Conservation (phyloP, 2,329 filamentous ascomycete genomes). For the Calonectria naviculata region DNA sequence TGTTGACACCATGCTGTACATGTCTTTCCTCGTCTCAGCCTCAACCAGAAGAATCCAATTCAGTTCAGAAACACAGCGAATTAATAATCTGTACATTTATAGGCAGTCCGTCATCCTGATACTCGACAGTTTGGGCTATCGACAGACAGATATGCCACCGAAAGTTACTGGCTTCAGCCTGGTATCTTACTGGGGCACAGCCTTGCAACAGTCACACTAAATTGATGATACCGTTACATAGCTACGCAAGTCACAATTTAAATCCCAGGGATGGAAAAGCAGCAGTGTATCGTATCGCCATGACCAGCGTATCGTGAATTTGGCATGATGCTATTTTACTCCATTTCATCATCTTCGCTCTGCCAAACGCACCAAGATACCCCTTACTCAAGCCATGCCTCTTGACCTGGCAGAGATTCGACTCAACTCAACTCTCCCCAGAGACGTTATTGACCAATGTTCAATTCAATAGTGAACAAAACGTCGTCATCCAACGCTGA, state of each 20-base stretch:
- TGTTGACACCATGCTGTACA: neutral
- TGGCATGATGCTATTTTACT: constrained; percentile 14
- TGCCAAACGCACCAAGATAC: neutral
- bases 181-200: neutral
- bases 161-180: too few species aligned
- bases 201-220: neutral
- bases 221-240: neutral
- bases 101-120: too few species aligned
- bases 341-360: neutral
- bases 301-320: constrained; percentile 9
- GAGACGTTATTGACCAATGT: neutral
- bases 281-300: constrained; percentile 5
- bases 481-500: neutral
- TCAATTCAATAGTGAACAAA: neutral
- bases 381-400: neutral
- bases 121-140: too few species aligned
- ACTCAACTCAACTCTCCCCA: too few species aligned
- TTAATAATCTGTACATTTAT: neutral
- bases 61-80: neutral
- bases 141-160: too few species aligned
- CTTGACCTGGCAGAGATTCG: neutral
- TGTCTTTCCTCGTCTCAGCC: neutral
- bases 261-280: neutral
- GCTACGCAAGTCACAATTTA: neutral
- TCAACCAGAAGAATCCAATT: neutral